Conservation (phyloP, 805 yeast genomes). For the Starmerella bombicola region DNA sequence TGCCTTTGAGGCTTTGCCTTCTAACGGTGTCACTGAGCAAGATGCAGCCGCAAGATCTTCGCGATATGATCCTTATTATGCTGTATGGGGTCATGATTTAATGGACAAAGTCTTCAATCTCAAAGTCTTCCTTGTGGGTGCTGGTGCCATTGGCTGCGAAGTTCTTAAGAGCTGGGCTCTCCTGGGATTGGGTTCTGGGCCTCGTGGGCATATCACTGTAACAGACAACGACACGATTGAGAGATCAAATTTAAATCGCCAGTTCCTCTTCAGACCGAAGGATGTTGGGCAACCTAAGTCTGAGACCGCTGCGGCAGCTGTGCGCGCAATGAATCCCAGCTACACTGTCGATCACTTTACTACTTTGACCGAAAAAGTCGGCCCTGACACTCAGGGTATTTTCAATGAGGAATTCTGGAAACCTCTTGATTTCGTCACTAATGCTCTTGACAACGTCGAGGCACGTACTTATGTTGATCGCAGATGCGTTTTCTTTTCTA, state of each 20-base stretch:
- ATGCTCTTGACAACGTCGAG: constrained; percentile 94
- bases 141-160: constrained; percentile 99
- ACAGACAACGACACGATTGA: constrained; percentile 95
- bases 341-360: constrained; percentile 57
- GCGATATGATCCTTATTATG: constrained; percentile 90
- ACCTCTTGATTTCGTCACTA: constrained; percentile 74
- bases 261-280: constrained; percentile 83
- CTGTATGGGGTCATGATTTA: constrained; percentile 75
- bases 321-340: constrained; percentile 71
- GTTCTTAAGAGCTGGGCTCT: constrained; percentile 97
- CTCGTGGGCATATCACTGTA: constrained; percentile 66
- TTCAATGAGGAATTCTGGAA: constrained; percentile 82
- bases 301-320: constrained; percentile 82
- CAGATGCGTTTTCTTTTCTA: constrained; percentile 84
- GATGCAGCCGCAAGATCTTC: constrained; percentile 64
- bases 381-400: constrained; percentile 78
- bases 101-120: constrained; percentile 63
- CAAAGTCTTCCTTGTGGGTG: constrained; percentile 83
- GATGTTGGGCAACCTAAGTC: constrained; percentile 90
- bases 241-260: constrained; percentile 90
- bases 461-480: constrained; percentile 97
- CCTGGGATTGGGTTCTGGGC: constrained; percentile 89
- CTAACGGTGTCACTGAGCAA: constrained; percentile 43
- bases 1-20: constrained; percentile 69
- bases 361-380: constrained; percentile 74